Conservation (phyloP, 257 asterid genomes). For the Plantago elongata region DNA sequence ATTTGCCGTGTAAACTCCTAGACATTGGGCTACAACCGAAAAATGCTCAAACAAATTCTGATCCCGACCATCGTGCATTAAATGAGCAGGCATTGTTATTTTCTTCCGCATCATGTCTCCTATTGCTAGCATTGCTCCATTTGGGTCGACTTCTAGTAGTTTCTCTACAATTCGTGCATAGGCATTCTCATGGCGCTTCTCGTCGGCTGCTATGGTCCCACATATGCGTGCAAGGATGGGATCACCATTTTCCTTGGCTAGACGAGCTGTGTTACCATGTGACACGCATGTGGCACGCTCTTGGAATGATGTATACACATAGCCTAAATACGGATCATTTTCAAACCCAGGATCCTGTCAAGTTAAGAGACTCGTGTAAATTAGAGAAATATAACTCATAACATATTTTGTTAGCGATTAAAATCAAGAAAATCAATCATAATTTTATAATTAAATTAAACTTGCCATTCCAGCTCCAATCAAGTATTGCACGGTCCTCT, state of each 20-base stretch:
- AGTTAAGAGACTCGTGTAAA: no score
- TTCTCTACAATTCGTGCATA: slow-evolving; percentile 23
- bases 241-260: slow-evolving; percentile 29
- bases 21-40: slow-evolving; percentile 14
- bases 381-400: no score
- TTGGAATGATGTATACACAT: no score
- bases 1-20: slow-evolving; percentile 21
- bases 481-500: no score
- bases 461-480: no score
- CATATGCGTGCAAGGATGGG: slow-evolving; percentile 29
- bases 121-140: slow-evolving; percentile 26
- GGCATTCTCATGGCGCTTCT: slow-evolving; percentile 36
- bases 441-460: no score
- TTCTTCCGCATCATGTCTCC: slow-evolving; percentile 36
- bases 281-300: no score
- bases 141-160: slow-evolving; percentile 29
- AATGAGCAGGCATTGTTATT: slow-evolving; percentile 33
- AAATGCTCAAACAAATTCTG: slow-evolving; percentile 24
- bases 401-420: no score
- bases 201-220: slow-evolving; percentile 37
- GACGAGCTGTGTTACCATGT: slow-evolving; percentile 16
- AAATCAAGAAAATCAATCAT: no score
- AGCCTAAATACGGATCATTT: no score
- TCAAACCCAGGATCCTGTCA: no score
- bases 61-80: slow-evolving; percentile 31